Conservation (phyloP, 2,329 filamentous ascomycete genomes). For the Parasarocladium wereldwijsianum region DNA sequence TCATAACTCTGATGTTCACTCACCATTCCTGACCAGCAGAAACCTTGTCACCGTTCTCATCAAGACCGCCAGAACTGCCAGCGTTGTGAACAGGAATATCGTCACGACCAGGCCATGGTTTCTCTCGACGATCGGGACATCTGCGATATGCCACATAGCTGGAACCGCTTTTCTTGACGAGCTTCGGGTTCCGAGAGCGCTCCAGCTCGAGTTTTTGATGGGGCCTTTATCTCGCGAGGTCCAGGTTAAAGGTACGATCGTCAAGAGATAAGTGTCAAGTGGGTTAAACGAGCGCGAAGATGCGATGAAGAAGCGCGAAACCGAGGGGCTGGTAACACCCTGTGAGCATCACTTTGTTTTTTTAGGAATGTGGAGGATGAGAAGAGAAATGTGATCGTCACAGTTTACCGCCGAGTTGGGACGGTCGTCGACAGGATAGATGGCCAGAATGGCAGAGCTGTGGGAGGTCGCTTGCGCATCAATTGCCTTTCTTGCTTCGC, state of each 20-base stretch:
- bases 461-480: no score
- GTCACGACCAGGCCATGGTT: conserved; percentile 9
- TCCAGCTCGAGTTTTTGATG: background rate
- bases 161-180: background rate
- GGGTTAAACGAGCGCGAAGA: no score
- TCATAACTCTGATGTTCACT: no score
- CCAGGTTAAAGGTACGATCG: no score
- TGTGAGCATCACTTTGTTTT: no score
- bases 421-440: no score
- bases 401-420: no score
- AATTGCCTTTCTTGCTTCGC: no score
- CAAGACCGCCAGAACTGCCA: conserved; percentile 7
- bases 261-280: no score
- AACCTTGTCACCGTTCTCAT: conserved; percentile 7
- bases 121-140: conserved; percentile 7
- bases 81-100: conserved; percentile 8
- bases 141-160: conserved; percentile 8
- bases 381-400: no score
- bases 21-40: conserved; percentile 7
- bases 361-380: no score
- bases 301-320: background rate
- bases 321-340: background rate
- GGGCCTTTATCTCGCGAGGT: background rate
- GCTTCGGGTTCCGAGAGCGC: background rate
- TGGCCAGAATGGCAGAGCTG: no score